Evolutionary conservation across 176 grass and related monocot genomes (phyloP), one percentile per base, ranked within the genome.

Genomic region (Thalia dealbata): DNA sequence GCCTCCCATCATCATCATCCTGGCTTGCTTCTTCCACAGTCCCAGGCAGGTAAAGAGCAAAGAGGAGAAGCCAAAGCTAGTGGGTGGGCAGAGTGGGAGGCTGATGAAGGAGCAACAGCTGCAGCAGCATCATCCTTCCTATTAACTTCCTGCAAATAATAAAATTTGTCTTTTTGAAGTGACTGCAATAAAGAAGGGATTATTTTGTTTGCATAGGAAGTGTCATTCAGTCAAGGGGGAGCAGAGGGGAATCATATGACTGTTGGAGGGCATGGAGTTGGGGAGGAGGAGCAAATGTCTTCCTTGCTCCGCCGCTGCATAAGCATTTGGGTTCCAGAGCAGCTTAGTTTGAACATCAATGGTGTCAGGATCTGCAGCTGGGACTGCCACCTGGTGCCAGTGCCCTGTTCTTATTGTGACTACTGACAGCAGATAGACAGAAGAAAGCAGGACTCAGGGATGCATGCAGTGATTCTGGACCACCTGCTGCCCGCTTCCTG

Each of bases 171-270:
- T 75, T 75, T 18, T 75, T 62, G 45, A 75, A 46, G 73, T 25
- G 32, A 64, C 58, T 72, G 26, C 22, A 27, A 75, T 75, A 63
- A 75, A 61, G 41, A n/a, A 27, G 10, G 38, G 62, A 2, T 68
- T 14, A 44, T 42, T 68, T 68, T 75, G 41, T 61, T 75, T 26
- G 55, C 73, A 46, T 50, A 75, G 73, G 73, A 75, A 75, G 73
- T 50, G 73, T 75, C 73, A 75, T 75, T 75, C 73, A 75, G 73
- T 75, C 73, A 75, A 75, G 41, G 52, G 56, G 26, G 70, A 22
- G 45, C 52, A 75, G 58, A 63, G 58, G 41, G 50, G 56, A 26
- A 58, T 45, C 73, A 45, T 58, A 58, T 63, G 73, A 75, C 56
- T 75, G 52, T 21, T 75, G 52, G 22, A 45, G 50, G 26, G 52